Conservation (phyloP, 108 stramenopile species). For the Pseudonitzschia multiseries region DNA sequence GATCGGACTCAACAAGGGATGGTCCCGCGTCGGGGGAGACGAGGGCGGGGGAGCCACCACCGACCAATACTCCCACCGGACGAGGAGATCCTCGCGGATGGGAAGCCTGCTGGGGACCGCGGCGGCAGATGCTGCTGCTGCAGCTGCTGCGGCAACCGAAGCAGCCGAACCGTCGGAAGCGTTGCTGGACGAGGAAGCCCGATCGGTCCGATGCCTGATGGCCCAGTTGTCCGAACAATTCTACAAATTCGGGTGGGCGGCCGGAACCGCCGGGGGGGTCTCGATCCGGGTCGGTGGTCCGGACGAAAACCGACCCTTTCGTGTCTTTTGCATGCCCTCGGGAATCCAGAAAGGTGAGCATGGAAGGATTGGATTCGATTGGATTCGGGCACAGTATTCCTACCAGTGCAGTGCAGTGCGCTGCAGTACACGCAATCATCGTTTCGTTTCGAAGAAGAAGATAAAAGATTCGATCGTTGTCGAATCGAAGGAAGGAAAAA, state of each 20-base stretch:
- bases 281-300: constrained; percentile 83
- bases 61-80: constrained; percentile 37
- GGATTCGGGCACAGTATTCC: too few relatives aligned
- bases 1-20: constrained; percentile 58
- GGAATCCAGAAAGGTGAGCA: constrained; percentile 84
- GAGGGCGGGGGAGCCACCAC: constrained; percentile 6
- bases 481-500: too few relatives aligned
- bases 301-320: constrained; percentile 55
- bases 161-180: neutral
- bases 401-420: too few relatives aligned
- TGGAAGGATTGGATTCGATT: neutral
- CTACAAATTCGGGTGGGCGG: constrained; percentile 89
- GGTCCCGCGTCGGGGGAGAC: constrained; percentile 69
- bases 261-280: constrained; percentile 93
- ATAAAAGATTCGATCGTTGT: too few relatives aligned
- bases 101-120: neutral
- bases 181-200: constrained; percentile 43
- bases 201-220: constrained; percentile 60
- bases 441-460: too few relatives aligned
- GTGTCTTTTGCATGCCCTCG: constrained; percentile 92
- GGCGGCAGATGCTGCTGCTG: too few relatives aligned
- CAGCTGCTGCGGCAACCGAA: too few relatives aligned
- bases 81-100: neutral
- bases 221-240: constrained; percentile 86
- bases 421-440: too few relatives aligned